A percentile compares a stretch with the other conserved stretches of the same genome.
Conservation (phyloP, 768 basidiomycete genomes). For the Ramaria sp. region DNA sequence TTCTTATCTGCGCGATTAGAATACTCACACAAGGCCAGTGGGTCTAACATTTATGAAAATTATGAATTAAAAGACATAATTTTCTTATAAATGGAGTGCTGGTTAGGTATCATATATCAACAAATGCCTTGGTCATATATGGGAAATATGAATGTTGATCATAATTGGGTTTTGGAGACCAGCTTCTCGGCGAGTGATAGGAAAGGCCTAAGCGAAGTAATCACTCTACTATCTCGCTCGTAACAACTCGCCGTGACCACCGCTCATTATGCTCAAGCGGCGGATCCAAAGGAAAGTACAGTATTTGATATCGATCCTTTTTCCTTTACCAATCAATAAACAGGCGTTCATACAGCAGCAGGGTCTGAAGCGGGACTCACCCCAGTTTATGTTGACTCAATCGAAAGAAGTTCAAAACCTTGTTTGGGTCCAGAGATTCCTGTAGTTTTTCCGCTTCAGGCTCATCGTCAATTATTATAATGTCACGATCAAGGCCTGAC, state of each 20-base stretch:
- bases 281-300: constrained; percentile 66
- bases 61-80: too few species aligned
- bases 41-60: too few species aligned
- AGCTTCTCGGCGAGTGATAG: too few species aligned
- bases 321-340: constrained; percentile 27
- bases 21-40: too few species aligned
- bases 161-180: too few species aligned
- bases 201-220: background rate
- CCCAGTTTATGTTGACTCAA: constrained; percentile 30
- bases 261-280: constrained; percentile 50
- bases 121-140: too few species aligned
- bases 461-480: constrained; percentile 7
- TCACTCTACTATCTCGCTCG: constrained; percentile 30
- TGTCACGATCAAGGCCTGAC: constrained; percentile 1
- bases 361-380: constrained; percentile 17
- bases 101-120: too few species aligned
- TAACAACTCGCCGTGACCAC: constrained; percentile 38
- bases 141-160: too few species aligned
- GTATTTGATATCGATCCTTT: constrained; percentile 62
- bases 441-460: background rate
- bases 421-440: constrained; percentile 20
- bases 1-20: too few species aligned
- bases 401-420: constrained; percentile 39
- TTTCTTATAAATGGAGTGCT: too few species aligned
- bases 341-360: constrained; percentile 5